Evolutionary conservation across 2,329 filamentous ascomycete genomes (phyloP).

Genomic region (Fusarium luffae): DNA sequence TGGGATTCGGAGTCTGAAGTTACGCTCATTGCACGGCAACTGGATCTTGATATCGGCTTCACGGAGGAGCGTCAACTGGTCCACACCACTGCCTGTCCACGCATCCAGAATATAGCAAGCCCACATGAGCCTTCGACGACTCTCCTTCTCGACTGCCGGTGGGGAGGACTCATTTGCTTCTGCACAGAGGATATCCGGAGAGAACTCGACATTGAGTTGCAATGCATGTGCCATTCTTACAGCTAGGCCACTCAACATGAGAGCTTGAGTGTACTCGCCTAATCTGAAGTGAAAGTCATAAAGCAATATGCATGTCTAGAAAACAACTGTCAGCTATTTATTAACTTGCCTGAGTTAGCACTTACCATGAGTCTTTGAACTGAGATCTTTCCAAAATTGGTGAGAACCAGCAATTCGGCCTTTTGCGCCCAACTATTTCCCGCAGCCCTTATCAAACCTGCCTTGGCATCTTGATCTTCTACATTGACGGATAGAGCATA

Average conservation of each 20-base stretch:
- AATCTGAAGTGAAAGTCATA: conserved; percentile 55
- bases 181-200: conserved; percentile 53
- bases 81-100: conserved; percentile 54
- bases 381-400: conserved; percentile 54
- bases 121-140: conserved; percentile 56
- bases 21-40: conserved; percentile 54
- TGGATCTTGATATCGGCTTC: conserved; percentile 57
- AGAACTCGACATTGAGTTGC: conserved; percentile 53
- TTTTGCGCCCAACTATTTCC: conserved; percentile 54
- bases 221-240: conserved; percentile 57
- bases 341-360: not conserved
- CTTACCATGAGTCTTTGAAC: conserved; percentile 54
- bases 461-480: conserved; percentile 47
- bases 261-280: conserved; percentile 54
- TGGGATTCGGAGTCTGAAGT: conserved; percentile 55
- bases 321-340: not conserved
- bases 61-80: conserved; percentile 53
- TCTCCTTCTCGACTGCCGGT: conserved; percentile 53
- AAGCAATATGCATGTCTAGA: conserved; percentile 52
- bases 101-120: conserved; percentile 56
- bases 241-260: conserved; percentile 55
- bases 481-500: conserved; percentile 48
- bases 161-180: conserved; percentile 47
- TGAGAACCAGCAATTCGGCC: conserved; percentile 51
- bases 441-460: conserved; percentile 48